A percentile compares a stretch with the other conserved stretches of the same genome.
Conservation (phyloP, 352 stramenopile genomes). For the Globisporangium abappressorium region DNA sequence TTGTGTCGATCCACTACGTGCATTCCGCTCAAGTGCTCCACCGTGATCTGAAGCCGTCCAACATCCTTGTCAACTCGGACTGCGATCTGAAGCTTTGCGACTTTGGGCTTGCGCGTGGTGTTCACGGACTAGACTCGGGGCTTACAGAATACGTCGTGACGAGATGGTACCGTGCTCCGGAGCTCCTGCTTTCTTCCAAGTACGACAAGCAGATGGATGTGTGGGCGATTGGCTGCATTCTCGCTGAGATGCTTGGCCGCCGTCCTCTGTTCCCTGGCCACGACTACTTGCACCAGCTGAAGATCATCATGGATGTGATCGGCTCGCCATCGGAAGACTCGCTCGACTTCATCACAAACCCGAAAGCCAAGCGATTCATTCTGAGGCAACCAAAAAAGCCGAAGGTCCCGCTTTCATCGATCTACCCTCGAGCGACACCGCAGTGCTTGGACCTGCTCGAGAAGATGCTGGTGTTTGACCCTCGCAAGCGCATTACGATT, state of each 20-base stretch:
- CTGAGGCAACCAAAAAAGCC: slow-evolving; percentile 85
- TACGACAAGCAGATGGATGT: slow-evolving; percentile 89
- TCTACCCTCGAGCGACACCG: slow-evolving; percentile 83
- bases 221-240: slow-evolving; percentile 86
- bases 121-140: slow-evolving; percentile 71
- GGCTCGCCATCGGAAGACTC: slow-evolving; percentile 74
- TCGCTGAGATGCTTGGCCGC: slow-evolving; percentile 83
- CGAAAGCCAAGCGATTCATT: slow-evolving; percentile 88
- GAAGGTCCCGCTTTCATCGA: slow-evolving; percentile 71
- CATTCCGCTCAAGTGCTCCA: slow-evolving; percentile 79
- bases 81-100: slow-evolving; percentile 82
- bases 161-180: slow-evolving; percentile 90
- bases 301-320: slow-evolving; percentile 90
- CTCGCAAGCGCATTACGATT: slow-evolving; percentile 82
- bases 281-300: slow-evolving; percentile 86
- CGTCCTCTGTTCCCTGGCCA: slow-evolving; percentile 84
- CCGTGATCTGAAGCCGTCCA: slow-evolving; percentile 75
- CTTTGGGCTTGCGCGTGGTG: slow-evolving; percentile 72
- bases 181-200: slow-evolving; percentile 90
- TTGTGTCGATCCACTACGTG: slow-evolving; percentile 76
- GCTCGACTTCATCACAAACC: slow-evolving; percentile 88
- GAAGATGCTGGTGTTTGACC: slow-evolving; percentile 93
- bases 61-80: slow-evolving; percentile 80
- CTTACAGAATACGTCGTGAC: slow-evolving; percentile 91
- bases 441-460: slow-evolving; percentile 89